Evolutionary conservation across 345 rosid genomes (phyloP).

Genomic region (Punica granatum): DNA sequence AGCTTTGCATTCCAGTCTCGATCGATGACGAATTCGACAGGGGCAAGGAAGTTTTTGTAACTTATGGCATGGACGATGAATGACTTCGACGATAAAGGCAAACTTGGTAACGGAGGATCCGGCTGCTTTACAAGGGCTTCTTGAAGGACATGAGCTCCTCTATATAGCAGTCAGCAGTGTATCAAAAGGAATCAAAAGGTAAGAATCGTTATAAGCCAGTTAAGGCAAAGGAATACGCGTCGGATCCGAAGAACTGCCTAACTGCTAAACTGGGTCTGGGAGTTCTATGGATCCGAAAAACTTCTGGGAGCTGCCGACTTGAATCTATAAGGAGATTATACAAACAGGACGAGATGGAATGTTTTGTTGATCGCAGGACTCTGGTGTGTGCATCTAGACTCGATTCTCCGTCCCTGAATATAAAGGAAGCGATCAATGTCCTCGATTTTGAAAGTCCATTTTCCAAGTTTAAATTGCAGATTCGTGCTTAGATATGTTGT

Average conservation of each 20-base stretch:
- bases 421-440: slow-evolving; percentile 13
- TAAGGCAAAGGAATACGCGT: slow-evolving; percentile 22
- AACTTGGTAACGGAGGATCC: slow-evolving; percentile 20
- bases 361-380: slow-evolving; percentile 19
- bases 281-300: not conserved
- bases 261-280: slow-evolving; percentile 22
- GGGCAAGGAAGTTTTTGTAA: slow-evolving; percentile 17
- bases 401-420: slow-evolving; percentile 14
- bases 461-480: slow-evolving; percentile 7
- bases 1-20: not conserved
- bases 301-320: slow-evolving; percentile 7
- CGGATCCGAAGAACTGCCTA: not conserved
- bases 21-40: slow-evolving; percentile 15
- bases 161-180: slow-evolving; percentile 20
- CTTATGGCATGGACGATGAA: slow-evolving; percentile 15
- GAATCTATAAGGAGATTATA: not conserved
- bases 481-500: slow-evolving; percentile 7
- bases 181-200: slow-evolving; percentile 19
- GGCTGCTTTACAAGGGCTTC: slow-evolving; percentile 21
- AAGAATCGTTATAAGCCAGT: slow-evolving; percentile 20
- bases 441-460: slow-evolving; percentile 12
- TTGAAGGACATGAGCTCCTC: slow-evolving; percentile 4
- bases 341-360: slow-evolving; percentile 9
- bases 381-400: slow-evolving; percentile 14
- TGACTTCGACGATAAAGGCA: slow-evolving; percentile 12